These are phyloP conservation scores for Cercis canadensis DNA, from an alignment of 306 rosid species.

Conservation along the genomic window DNA sequence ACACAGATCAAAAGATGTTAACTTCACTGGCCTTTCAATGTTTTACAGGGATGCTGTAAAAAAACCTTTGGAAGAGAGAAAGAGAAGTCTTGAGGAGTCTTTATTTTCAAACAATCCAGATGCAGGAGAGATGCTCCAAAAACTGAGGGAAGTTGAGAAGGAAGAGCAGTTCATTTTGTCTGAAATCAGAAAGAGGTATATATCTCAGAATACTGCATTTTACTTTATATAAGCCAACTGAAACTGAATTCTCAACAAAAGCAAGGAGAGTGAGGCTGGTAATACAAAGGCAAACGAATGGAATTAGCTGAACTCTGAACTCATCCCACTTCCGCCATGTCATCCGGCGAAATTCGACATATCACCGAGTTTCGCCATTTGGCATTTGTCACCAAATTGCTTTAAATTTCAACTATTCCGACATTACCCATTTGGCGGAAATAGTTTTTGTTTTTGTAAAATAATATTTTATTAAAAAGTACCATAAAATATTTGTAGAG, in stretches of 20 bases:
- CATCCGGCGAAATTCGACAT: no score
- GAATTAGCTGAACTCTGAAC: slow-evolving; percentile 13
- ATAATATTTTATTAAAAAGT: no score
- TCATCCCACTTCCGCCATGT: no score
- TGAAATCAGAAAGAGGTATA: slow-evolving; percentile 55
- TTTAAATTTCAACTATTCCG: no score
- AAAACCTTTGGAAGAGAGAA: slow-evolving; percentile 73
- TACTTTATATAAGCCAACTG: slow-evolving; percentile 3
- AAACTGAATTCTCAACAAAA: slow-evolving; percentile 12
- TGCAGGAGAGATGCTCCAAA: slow-evolving; percentile 61
- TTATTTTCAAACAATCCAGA: slow-evolving; percentile 60
- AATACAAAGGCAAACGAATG: slow-evolving; percentile 1
- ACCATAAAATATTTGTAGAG: no score
- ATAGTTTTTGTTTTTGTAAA: no score
- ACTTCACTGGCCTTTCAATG: slow-evolving; percentile 25
- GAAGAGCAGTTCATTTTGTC: slow-evolving; percentile 54
- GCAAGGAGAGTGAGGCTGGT: slow-evolving; percentile 12
- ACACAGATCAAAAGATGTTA: slow-evolving; percentile 14
- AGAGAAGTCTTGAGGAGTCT: slow-evolving; percentile 61
- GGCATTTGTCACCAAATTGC: no score
- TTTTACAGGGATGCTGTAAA: slow-evolving; percentile 67
- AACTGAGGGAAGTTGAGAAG: slow-evolving; percentile 61
- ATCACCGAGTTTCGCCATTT: no score
- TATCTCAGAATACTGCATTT: slow-evolving; percentile 19
- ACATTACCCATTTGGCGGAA: no score